These are phyloP conservation scores for Heracleum sosnowskyi DNA, from an alignment of 129 eudicot species.

Conservation along the genomic window DNA sequence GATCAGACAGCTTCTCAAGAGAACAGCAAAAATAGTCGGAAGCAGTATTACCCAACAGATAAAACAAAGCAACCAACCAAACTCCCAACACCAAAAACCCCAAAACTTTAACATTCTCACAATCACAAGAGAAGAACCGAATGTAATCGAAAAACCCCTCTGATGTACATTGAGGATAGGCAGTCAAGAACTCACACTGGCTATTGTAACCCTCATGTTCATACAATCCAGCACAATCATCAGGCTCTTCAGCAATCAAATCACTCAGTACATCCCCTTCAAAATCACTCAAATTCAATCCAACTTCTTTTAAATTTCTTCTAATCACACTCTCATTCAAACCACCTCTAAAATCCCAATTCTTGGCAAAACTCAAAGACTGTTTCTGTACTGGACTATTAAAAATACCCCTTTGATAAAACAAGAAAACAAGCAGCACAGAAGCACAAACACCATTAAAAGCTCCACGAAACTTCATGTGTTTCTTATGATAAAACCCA, in stretches of 20 bases:
- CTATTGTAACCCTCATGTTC: slow-evolving; percentile 39
- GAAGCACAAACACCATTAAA: slow-evolving; percentile 27
- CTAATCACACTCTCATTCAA: neutral
- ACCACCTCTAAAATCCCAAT: slow-evolving; percentile 4
- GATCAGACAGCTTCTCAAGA: slow-evolving; percentile 54
- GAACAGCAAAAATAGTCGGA: slow-evolving; percentile 78
- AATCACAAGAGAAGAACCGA: slow-evolving; percentile 62
- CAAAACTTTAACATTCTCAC: slow-evolving; percentile 26
- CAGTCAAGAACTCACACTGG: slow-evolving; percentile 55
- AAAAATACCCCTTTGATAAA: slow-evolving; percentile 1
- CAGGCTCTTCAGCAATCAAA: slow-evolving; percentile 20
- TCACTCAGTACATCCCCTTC: neutral
- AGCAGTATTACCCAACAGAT: slow-evolving; percentile 76
- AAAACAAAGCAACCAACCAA: slow-evolving; percentile 63
- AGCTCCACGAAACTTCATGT: slow-evolving; percentile 21
- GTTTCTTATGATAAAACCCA: slow-evolving; percentile 3
- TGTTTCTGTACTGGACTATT: neutral
- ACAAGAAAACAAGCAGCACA: slow-evolving; percentile 21
- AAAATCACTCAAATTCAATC: slow-evolving; percentile 7
- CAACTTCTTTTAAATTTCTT: slow-evolving; percentile 15
- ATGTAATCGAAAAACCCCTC: slow-evolving; percentile 62
- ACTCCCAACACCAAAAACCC: slow-evolving; percentile 42
- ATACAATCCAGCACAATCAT: slow-evolving; percentile 41
- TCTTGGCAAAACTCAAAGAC: neutral
- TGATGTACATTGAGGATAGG: slow-evolving; percentile 52